Conservation (phyloP, 805 yeast species). For the Wickerhamiella slavikovae region DNA sequence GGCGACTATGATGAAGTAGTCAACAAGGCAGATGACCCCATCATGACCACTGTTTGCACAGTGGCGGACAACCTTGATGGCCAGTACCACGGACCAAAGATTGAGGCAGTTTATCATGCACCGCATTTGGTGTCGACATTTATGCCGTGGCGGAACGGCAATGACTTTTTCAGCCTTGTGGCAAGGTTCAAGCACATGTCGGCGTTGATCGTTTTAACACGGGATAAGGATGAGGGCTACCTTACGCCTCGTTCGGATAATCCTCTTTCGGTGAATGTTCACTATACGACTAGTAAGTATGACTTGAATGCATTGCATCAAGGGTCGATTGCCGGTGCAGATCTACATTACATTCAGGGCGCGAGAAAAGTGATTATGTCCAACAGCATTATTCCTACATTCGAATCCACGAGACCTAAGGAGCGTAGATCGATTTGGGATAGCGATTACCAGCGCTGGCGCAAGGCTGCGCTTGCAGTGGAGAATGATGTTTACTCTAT, state of each 20-base stretch:
- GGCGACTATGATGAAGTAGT: conserved; percentile 24
- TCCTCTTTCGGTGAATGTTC: conserved; percentile 18
- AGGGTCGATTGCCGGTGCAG: conserved; percentile 23
- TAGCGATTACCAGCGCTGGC: conserved; percentile 21
- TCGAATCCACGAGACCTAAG: conserved; percentile 17
- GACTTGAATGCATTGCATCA: conserved; percentile 23
- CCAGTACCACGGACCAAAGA: conserved; percentile 29
- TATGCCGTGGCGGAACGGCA: conserved; percentile 25
- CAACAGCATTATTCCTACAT: conserved; percentile 20
- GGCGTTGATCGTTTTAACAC: conserved; percentile 24
- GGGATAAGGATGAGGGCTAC: conserved; percentile 26
- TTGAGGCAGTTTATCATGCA: conserved; percentile 28
- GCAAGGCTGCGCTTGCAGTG: conserved; percentile 8
- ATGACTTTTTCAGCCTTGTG: conserved; percentile 17
- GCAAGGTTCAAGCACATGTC: conserved; percentile 22
- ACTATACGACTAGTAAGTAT: conserved; percentile 22
- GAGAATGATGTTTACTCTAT: conserved; percentile 15
- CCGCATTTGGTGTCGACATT: conserved; percentile 23
- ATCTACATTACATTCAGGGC: conserved; percentile 28
- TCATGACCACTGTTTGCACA: conserved; percentile 29
- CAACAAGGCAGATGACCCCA: conserved; percentile 23
- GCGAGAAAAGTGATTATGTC: conserved; percentile 23
- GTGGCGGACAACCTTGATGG: conserved; percentile 32
- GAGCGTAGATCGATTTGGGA: conserved; percentile 22
- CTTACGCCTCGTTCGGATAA: conserved; percentile 18